These are phyloP conservation scores for Amoebophrya sp. DNA, from an alignment of 169 alveolate genomes.

Conservation along the genomic window DNA sequence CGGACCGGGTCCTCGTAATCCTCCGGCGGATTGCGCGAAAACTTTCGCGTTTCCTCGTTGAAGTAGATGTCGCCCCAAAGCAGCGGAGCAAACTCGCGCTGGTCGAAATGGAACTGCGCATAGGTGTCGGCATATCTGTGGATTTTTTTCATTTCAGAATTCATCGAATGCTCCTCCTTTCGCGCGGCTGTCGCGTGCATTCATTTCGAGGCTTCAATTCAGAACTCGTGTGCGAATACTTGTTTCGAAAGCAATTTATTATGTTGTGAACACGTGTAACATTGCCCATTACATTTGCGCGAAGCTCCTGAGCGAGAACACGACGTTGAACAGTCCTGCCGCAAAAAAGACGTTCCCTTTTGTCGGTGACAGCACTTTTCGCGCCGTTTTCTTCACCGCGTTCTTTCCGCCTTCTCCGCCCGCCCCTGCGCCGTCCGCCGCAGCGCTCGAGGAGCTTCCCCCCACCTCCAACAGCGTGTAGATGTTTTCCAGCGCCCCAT, in stretches of 20 bases:
- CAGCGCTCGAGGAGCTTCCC: too few relatives aligned
- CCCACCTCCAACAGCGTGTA: background rate
- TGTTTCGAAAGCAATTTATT: too few relatives aligned
- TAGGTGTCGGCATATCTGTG: background rate
- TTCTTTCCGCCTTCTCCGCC: too few relatives aligned
- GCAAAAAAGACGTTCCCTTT: conserved; percentile 89
- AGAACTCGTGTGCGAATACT: too few relatives aligned
- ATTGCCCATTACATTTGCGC: conserved; percentile 68
- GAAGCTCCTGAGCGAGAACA: conserved; percentile 82
- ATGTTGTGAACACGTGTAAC: too few relatives aligned
- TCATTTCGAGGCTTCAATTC: too few relatives aligned
- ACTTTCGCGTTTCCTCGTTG: conserved; percentile 26
- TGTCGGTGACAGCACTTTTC: conserved; percentile 60
- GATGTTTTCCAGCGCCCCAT: background rate
- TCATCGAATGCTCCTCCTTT: too few relatives aligned
- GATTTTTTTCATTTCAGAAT: too few relatives aligned
- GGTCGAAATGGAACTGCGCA: background rate
- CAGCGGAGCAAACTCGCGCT: background rate
- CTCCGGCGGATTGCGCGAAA: background rate
- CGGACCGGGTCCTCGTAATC: conserved; percentile 36
- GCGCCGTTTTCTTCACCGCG: too few relatives aligned
- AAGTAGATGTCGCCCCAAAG: conserved; percentile 76
- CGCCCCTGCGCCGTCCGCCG: too few relatives aligned
- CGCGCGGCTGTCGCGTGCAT: too few relatives aligned
- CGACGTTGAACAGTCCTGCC: conserved; percentile 76